phyloP scores from a whole-genome alignment of 2,329 filamentous ascomycete species.

The Orbilia javanica region DNA sequence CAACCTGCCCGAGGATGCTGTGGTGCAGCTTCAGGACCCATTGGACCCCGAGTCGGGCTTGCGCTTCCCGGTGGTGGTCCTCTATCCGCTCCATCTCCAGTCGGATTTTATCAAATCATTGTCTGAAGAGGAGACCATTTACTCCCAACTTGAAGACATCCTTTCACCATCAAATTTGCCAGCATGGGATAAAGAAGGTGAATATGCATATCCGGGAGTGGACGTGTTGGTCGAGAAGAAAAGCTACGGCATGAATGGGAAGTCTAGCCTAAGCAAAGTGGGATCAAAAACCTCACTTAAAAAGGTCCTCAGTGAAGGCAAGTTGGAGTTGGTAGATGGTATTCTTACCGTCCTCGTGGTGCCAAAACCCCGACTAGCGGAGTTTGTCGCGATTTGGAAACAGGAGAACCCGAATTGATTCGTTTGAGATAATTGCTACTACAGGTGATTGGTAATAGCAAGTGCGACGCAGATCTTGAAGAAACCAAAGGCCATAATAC shows the following conservation, averaged over 20 bases:
- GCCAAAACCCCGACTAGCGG: constrained; percentile 76
- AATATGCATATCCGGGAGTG: constrained; percentile 75
- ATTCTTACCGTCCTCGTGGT: constrained; percentile 86
- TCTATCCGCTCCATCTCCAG: constrained; percentile 86
- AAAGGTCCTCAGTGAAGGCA: constrained; percentile 80
- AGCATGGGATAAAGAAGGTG: constrained; percentile 81
- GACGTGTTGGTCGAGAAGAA: constrained; percentile 92
- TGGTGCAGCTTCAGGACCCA: constrained; percentile 77
- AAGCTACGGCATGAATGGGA: constrained; percentile 71
- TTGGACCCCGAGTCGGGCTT: constrained; percentile 79
- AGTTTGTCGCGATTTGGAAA: constrained; percentile 90
- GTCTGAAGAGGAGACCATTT: constrained; percentile 79
- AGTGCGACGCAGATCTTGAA: background rate
- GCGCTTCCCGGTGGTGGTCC: constrained; percentile 80
- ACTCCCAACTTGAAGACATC: constrained; percentile 84
- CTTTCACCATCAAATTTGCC: constrained; percentile 72
- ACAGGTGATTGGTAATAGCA: background rate
- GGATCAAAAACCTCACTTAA: constrained; percentile 85
- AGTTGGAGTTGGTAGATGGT: constrained; percentile 88
- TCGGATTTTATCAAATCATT: constrained; percentile 93
- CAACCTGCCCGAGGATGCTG: constrained; percentile 84
- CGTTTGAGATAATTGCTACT: background rate
- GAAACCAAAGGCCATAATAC: background rate
- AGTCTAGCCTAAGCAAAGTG: constrained; percentile 77
- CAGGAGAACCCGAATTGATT: constrained; percentile 69